Base-by-base conservation (phyloP, 148 eudicot genomes). In the Euryodendron excelsum region DNA sequence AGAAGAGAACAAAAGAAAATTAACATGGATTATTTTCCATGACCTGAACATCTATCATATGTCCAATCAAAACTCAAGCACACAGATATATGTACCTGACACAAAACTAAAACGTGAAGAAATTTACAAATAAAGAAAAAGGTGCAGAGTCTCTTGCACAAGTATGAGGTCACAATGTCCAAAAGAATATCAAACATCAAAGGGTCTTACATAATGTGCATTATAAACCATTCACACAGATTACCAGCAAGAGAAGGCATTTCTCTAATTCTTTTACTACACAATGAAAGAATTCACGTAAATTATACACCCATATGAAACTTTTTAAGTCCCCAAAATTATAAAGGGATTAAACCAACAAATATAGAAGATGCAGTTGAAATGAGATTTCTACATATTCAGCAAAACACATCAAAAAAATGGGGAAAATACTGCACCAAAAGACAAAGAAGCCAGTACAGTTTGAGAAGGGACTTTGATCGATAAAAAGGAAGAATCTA, bases 31-130 rank as follows among this genome's bases (percentile, higher is more conserved):
- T n/a, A n/a, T 4, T 13, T 68, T 45, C 34, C 20, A 47, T 50
- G 21, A 30, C 59, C 23, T 17, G 23, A 76, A 15, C 53, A 48
- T 45, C 58, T 76, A 31, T n/a, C 79, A 64, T 28, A 76, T 31
- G 41, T 20, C 72, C 44, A 76, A 39, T 23, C 18, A 34, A 62
- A 30, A 64, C 41, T 63, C 63, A n/a, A 48, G n/a, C 61, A 47
- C 52, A 5, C n/a, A 11, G 3, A 10, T 44, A 31, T n/a, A 30
- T 17, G 9, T 2, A 36, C 28, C 15, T 30, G 18, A 13, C 2
- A 62, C 37, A 21, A 41, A 63, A 31, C 27, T 45, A 30, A 61
- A 44, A 45, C 18, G 25, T 44, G 69, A 39, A 61, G 39, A 36
- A 13, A 62, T 62, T 41, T 27, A 61, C 47, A 3, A 21, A 2